phyloP scores from a whole-genome alignment of 1,284 basidiomycete species.

The Wallemia ichthyophaga region DNA sequence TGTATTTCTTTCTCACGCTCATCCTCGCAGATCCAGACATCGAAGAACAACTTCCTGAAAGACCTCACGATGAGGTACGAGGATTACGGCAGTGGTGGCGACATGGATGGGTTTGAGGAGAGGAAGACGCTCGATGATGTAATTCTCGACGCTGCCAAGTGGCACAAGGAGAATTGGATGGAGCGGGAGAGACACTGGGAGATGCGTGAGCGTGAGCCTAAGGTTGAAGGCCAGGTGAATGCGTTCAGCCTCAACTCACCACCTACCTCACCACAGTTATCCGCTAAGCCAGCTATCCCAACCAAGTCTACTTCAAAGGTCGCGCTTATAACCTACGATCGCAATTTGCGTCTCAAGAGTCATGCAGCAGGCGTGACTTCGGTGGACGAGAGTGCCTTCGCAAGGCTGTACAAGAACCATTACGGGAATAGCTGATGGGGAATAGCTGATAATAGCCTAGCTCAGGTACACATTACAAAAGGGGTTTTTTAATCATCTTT shows the following conservation, averaged over 20 bases:
- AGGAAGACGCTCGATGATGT: slow-evolving; percentile 78
- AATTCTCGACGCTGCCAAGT: slow-evolving; percentile 63
- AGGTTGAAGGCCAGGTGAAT: too few species aligned
- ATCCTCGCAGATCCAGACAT: slow-evolving; percentile 82
- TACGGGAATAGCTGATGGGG: not conserved
- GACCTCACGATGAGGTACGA: slow-evolving; percentile 60
- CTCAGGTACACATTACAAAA: too few species aligned
- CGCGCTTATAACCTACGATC: slow-evolving; percentile 62
- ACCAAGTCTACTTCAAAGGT: slow-evolving; percentile 34
- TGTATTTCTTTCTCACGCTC: slow-evolving; percentile 23
- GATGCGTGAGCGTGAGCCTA: too few species aligned
- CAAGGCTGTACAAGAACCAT: not conserved
- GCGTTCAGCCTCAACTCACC: slow-evolving; percentile 6
- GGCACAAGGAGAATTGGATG: slow-evolving; percentile 75
- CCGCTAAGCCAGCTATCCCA: slow-evolving; percentile 9
- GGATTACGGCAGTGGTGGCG: slow-evolving; percentile 36
- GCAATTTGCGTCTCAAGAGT: slow-evolving; percentile 26
- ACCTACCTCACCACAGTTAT: slow-evolving; percentile 5
- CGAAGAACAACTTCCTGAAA: slow-evolving; percentile 68
- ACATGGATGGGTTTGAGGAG: slow-evolving; percentile 19
- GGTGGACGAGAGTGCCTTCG: not conserved
- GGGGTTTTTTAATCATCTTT: not conserved
- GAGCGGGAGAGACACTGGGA: slow-evolving; percentile 45
- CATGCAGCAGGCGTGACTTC: slow-evolving; percentile 6
- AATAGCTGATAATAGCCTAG: too few species aligned